Percentiles rank a stretch among this genome's conserved stretches.
Conservation (phyloP, 129 eudicot species). For the Lactuca saligna region DNA sequence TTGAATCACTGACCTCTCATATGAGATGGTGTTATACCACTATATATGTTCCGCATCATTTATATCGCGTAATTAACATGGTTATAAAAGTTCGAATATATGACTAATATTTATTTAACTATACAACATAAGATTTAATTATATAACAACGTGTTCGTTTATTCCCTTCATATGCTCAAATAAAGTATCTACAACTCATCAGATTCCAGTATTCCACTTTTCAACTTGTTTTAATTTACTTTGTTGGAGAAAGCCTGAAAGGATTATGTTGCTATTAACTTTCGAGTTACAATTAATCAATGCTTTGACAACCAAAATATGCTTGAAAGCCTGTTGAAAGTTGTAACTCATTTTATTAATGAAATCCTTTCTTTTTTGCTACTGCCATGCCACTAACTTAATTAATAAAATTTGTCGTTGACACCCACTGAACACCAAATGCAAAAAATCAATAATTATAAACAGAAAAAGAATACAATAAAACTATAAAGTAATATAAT, state of each 20-base stretch:
- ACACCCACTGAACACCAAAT: not conserved
- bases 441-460: not conserved
- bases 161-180: not conserved
- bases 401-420: not conserved
- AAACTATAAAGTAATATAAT: too few species aligned
- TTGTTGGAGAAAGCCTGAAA: not conserved
- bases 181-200: slow-evolving; percentile 24
- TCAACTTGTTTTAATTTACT: not conserved
- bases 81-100: too few species aligned
- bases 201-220: slow-evolving; percentile 14
- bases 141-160: not conserved
- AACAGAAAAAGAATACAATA: too few species aligned
- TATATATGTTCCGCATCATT: too few species aligned
- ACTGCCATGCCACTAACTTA: slow-evolving; percentile 15
- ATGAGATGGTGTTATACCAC: too few species aligned
- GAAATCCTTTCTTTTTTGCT: not conserved
- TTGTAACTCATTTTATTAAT: not conserved
- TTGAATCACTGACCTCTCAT: too few species aligned
- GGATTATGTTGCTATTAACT: not conserved
- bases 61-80: not conserved
- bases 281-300: slow-evolving; percentile 1
- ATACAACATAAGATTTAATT: too few species aligned
- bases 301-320: not conserved
- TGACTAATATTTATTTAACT: not conserved
- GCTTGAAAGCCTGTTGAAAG: slow-evolving; percentile 28